Evolutionary conservation across 371 early-diverging fungal genomes (phyloP), one percentile per base, ranked within the genome.

Genomic region (Mucor velutinosus): DNA sequence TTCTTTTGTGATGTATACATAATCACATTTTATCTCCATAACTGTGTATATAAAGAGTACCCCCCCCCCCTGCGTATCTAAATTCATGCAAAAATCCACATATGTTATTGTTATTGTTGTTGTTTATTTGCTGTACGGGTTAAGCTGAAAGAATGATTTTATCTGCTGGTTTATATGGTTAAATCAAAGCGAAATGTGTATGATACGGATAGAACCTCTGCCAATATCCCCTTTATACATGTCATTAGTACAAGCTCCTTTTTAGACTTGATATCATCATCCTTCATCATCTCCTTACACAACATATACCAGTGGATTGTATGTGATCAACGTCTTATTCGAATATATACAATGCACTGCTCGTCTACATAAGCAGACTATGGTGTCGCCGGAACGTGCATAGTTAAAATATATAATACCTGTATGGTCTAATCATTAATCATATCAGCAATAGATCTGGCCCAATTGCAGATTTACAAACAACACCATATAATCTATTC

Each of bases 1-100:
- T 49, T 49, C 47, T 47, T 49, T 49, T 23, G 21, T 49, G 23
- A 21, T 49, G 3, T 49, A 21, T 49, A 49, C 49, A 45, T 45
- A 45, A 45, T 19, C 45, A 45, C 21, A 49, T 49, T 49, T 49
- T 49, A 49, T 49, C 49, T 49, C 49, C 21, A 49, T 49, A 45
- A 45, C 7, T 45, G 19, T 45, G 19, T 45, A 19, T 49, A 49
- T 49, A 49, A 49, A 43, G 45, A 43, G 45, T 17, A 35, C 58
- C 65, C 58, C 65, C 58, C 58, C 58, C 65, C 58, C 65, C 58
- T 65, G 57, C 65, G 43, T 58, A 65, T 66, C 59, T 60, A 60
- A 66, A 66, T 66, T 60, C 66, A 66, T 65, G 65, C 58, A 64
- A 64, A 62, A 64, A 43, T 29, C 21, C 27, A 30, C 27, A 56